Conservation (phyloP, 2,329 filamentous ascomycete species). For the Alternaria infectoria region DNA sequence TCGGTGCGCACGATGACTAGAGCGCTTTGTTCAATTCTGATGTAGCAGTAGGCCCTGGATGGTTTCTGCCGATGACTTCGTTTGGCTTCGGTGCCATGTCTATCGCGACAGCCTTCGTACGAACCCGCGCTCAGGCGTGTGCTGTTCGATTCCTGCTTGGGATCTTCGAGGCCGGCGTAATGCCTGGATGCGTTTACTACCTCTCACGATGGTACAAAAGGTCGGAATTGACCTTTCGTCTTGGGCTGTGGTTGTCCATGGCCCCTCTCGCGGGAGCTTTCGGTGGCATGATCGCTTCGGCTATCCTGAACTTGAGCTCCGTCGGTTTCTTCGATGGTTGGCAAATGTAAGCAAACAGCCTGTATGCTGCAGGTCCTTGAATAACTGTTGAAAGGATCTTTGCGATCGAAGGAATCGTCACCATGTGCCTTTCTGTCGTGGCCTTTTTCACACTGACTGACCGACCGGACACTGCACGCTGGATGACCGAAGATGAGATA, state of each 20-base stretch:
- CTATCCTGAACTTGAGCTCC: constrained; percentile 64
- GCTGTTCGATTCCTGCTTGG: constrained; percentile 69
- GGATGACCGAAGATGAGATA: constrained; percentile 67
- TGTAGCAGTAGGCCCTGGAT: constrained; percentile 60
- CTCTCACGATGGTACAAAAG: constrained; percentile 73
- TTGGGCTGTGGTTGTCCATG: constrained; percentile 71
- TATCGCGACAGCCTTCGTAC: constrained; percentile 67
- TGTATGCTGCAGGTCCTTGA: neutral
- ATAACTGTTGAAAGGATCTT: constrained; percentile 57
- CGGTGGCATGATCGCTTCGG: constrained; percentile 66
- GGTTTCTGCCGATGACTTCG: constrained; percentile 68
- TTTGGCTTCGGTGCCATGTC: constrained; percentile 67
- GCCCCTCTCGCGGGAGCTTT: constrained; percentile 72
- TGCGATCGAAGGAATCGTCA: constrained; percentile 69
- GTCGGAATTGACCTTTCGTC: constrained; percentile 67
- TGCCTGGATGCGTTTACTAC: constrained; percentile 75
- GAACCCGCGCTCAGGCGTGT: constrained; percentile 57
- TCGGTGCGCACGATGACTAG: constrained; percentile 48
- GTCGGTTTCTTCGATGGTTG: constrained; percentile 63
- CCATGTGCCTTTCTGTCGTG: constrained; percentile 60
- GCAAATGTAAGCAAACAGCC: constrained; percentile 57
- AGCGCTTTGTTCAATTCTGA: neutral
- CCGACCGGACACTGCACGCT: constrained; percentile 68
- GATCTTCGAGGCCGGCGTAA: constrained; percentile 71
- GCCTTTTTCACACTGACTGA: constrained; percentile 69